phyloP scores from a whole-genome alignment of 176 grass and related monocot genomes.

The Oropetium thomaeum region DNA sequence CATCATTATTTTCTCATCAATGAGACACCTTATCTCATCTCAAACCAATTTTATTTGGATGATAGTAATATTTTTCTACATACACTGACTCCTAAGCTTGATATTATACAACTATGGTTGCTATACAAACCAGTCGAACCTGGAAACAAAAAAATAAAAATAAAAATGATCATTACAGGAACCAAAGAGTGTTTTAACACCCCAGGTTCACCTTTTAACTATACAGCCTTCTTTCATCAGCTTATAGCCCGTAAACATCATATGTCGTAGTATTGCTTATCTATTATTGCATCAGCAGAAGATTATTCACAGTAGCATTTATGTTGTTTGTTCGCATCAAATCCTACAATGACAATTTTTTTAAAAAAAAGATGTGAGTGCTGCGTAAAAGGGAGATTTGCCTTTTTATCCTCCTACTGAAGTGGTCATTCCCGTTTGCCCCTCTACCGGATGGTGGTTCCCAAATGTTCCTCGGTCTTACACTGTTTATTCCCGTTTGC shows the following conservation, averaged over 20 bases:
- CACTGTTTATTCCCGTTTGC: too few relatives aligned
- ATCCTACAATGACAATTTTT: slow-evolving; percentile 56
- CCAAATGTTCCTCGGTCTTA: too few relatives aligned
- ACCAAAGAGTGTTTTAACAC: slow-evolving; percentile 32
- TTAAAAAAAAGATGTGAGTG: slow-evolving; percentile 9
- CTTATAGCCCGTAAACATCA: slow-evolving; percentile 41
- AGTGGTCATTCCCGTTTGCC: too few relatives aligned
- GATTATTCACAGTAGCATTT: slow-evolving; percentile 99
- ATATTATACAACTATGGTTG: slow-evolving; percentile 42
- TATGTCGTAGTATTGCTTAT: slow-evolving; percentile 27
- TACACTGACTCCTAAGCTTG: slow-evolving; percentile 23
- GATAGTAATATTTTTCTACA: slow-evolving; percentile 32
- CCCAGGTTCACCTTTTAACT: slow-evolving; percentile 42
- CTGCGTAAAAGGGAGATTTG: too few relatives aligned
- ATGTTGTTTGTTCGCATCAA: slow-evolving; percentile 95
- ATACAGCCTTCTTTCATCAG: slow-evolving; percentile 54
- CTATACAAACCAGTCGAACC: slow-evolving; percentile 47
- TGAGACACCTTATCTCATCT: neutral
- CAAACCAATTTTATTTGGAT: slow-evolving; percentile 38
- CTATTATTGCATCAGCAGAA: slow-evolving; percentile 80
- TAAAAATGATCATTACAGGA: slow-evolving; percentile 38
- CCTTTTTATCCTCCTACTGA: too few relatives aligned
- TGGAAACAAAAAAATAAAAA: slow-evolving; percentile 40
- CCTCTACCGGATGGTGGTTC: too few relatives aligned
- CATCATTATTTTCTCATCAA: neutral